Percentiles rank a stretch among this genome's conserved stretches.
phyloP scores from a whole-genome alignment of 495 filamentous ascomycete species.

The Xylaria castorea region DNA sequence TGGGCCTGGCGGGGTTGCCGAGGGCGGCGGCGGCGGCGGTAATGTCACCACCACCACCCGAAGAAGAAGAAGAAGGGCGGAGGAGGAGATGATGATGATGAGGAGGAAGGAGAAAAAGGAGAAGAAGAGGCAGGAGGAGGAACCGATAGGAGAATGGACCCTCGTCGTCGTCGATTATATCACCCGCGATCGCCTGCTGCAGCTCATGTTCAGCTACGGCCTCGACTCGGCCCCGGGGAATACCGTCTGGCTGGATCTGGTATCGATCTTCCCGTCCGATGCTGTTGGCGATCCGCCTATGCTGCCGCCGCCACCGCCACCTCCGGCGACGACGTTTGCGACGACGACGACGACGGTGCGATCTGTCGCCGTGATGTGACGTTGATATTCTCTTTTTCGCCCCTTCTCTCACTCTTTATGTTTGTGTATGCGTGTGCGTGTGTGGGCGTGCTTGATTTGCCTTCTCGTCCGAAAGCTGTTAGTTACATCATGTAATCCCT shows the following conservation, averaged over 20 bases:
- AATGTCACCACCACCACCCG: background rate
- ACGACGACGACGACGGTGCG: conserved; percentile 19
- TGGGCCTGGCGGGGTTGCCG: conserved; percentile 11
- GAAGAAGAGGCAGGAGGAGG: background rate
- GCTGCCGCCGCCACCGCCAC: background rate
- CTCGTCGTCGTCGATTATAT: conserved; percentile 11
- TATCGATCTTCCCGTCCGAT: conserved; percentile 4
- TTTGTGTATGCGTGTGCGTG: background rate
- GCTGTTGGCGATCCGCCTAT: background rate
- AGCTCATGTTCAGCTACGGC: conserved; percentile 23
- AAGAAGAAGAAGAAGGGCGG: background rate
- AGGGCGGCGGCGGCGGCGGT: background rate
- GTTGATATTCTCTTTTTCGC: background rate
- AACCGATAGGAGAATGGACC: conserved; percentile 6
- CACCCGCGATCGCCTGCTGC: conserved; percentile 23
- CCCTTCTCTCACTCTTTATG: background rate
- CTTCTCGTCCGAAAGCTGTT: background rate
- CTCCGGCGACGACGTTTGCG: background rate
- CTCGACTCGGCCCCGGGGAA: conserved; percentile 9
- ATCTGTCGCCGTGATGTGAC: background rate
- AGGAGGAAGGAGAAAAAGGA: background rate
- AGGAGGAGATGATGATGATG: background rate
- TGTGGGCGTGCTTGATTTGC: background rate
- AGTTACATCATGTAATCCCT: background rate
- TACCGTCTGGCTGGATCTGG: conserved; percentile 26